Evolutionary conservation across 495 filamentous ascomycete species (phyloP).

Genomic region (Tuber microsphaerosporum): DNA sequence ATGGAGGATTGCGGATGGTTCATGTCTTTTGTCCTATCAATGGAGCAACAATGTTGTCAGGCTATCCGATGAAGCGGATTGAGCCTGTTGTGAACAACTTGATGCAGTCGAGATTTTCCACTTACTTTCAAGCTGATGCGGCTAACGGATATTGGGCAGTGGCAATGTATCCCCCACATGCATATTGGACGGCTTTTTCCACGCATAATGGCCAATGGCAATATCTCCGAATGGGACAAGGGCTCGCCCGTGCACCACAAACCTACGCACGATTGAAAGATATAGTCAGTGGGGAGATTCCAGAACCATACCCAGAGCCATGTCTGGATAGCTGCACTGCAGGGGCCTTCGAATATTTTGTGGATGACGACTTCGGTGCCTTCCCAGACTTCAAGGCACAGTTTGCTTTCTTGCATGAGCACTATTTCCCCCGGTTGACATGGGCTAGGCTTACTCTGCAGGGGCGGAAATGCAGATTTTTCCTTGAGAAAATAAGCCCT

Average conservation of each 20-base stretch:
- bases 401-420: not conserved
- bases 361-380: too few species aligned
- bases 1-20: constrained; percentile 1
- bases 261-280: too few species aligned
- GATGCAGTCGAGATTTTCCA: not conserved
- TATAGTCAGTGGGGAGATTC: too few species aligned
- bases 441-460: not conserved
- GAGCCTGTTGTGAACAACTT: constrained; percentile 8
- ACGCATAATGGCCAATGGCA: constrained; percentile 8
- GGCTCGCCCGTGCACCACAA: not conserved
- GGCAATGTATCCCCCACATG: not conserved
- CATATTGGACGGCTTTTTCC: constrained; percentile 18
- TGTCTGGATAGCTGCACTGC: too few species aligned
- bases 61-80: not conserved
- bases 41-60: not conserved
- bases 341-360: too few species aligned
- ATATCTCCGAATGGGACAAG: constrained; percentile 3
- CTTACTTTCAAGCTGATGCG: constrained; percentile 6
- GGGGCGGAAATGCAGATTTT: not conserved
- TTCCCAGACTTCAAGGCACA: not conserved
- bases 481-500: not conserved
- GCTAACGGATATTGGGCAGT: constrained; percentile 9
- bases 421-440: not conserved
- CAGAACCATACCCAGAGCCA: too few species aligned
- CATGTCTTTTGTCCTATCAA: constrained; percentile 1